Evolutionary conservation across 1,284 basidiomycete genomes (phyloP).

Genomic region (Ceratobasidium sp.): DNA sequence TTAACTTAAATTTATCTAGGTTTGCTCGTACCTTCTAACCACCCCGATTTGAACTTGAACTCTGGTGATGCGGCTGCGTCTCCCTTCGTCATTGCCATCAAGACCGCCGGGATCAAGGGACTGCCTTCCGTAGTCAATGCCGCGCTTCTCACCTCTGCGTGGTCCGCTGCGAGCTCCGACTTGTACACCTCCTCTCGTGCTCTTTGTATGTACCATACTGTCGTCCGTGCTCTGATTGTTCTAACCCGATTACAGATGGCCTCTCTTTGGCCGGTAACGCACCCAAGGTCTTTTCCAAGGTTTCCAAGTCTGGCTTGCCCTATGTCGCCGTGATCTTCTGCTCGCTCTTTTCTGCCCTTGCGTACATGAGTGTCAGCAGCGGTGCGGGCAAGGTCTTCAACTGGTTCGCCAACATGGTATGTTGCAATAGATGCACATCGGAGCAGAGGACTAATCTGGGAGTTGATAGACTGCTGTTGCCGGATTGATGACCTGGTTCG

Average conservation of each 20-base stretch:
- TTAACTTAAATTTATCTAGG: constrained; percentile 63
- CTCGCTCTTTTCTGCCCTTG: constrained; percentile 71
- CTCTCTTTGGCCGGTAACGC: constrained; percentile 78
- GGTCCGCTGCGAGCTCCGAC: constrained; percentile 85
- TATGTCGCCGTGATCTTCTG: constrained; percentile 72
- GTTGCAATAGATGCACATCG: background rate
- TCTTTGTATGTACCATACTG: constrained; percentile 62
- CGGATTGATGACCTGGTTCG: constrained; percentile 83
- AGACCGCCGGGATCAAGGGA: constrained; percentile 73
- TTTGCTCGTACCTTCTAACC: constrained; percentile 74
- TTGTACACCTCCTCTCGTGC: constrained; percentile 83
- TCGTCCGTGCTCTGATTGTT: background rate
- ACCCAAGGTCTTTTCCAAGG: constrained; percentile 72
- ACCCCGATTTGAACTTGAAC: constrained; percentile 61
- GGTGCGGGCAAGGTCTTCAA: constrained; percentile 73
- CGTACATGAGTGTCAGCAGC: constrained; percentile 68
- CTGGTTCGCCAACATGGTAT: constrained; percentile 74
- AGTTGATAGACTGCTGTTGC: constrained; percentile 52
- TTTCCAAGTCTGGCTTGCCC: constrained; percentile 76
- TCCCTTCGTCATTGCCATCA: constrained; percentile 80
- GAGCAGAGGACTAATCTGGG: constrained; percentile 40
- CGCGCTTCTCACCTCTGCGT: constrained; percentile 81
- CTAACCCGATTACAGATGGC: constrained; percentile 60
- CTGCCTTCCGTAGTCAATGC: constrained; percentile 85
- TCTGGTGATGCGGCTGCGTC: constrained; percentile 70